Evolutionary conservation across 2,329 filamentous ascomycete genomes (phyloP).

Genomic region (Pseudophaeomoniella oleicola): DNA sequence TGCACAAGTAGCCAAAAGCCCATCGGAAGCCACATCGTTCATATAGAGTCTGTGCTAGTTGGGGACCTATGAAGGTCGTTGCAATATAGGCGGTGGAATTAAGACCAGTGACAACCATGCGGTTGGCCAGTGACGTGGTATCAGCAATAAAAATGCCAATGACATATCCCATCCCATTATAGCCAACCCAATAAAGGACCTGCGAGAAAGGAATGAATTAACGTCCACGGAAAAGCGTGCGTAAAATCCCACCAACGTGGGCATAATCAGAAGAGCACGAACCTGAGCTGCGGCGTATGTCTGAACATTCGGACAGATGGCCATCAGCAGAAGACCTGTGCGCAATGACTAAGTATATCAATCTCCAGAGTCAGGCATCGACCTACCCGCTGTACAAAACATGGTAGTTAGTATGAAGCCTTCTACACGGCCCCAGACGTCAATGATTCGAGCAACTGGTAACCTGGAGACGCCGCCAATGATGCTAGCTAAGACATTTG

Average conservation of each 20-base stretch:
- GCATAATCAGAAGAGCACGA: too few species aligned
- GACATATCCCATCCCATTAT: conserved; percentile 11
- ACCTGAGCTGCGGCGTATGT: conserved; percentile 49
- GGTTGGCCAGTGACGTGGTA: conserved; percentile 17
- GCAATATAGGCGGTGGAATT: conserved; percentile 35
- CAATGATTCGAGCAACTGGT: conserved; percentile 45
- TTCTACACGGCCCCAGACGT: conserved; percentile 45
- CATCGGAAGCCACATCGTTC: conserved; percentile 40
- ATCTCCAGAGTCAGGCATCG: too few species aligned
- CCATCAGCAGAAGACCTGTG: conserved; percentile 44
- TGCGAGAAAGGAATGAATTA: too few species aligned
- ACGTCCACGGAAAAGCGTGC: too few species aligned
- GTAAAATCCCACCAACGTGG: too few species aligned
- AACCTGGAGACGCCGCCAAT: conserved; percentile 42
- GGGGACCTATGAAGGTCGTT: conserved; percentile 42
- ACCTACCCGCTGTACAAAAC: conserved; percentile 29
- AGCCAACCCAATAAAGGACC: conserved; percentile 9
- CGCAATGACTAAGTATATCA: too few species aligned
- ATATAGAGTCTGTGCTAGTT: conserved; percentile 34
- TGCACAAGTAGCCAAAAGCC: conserved; percentile 46
- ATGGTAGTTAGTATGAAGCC: conserved; percentile 32
- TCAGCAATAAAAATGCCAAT: conserved; percentile 14
- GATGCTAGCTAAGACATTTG: conserved; percentile 36
- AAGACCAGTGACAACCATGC: background rate
- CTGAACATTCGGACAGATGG: conserved; percentile 42